Evolutionary conservation across 2,329 filamentous ascomycete species (phyloP).

Genomic region (Penicillium sp.): DNA sequence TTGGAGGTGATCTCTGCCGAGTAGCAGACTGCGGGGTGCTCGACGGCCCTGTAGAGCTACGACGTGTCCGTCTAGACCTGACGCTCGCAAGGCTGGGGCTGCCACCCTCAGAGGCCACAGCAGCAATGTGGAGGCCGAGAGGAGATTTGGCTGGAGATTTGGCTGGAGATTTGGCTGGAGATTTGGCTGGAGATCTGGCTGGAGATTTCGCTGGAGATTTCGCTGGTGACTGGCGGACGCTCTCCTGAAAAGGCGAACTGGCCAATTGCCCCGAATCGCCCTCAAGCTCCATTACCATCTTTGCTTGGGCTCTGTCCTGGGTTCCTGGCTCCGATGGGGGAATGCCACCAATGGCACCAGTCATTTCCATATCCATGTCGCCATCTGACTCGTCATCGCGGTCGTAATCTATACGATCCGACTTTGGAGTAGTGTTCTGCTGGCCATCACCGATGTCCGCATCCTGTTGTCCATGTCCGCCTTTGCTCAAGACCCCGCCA

Average conservation of each 20-base stretch:
- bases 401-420: constrained; percentile 21
- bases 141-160: constrained; percentile 21
- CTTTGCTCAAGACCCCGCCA: constrained; percentile 38
- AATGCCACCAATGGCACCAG: constrained; percentile 48
- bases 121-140: constrained; percentile 32
- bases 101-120: constrained; percentile 47
- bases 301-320: constrained; percentile 48
- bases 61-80: constrained; percentile 42
- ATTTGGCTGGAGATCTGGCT: constrained; percentile 23
- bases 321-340: constrained; percentile 43
- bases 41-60: constrained; percentile 46
- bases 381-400: constrained; percentile 28
- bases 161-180: too few species aligned
- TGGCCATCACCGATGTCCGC: constrained; percentile 13
- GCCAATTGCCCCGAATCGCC: constrained; percentile 46
- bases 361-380: constrained; percentile 58
- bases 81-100: constrained; percentile 56
- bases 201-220: constrained; percentile 21
- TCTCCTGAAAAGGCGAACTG: constrained; percentile 47
- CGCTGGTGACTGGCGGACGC: constrained; percentile 29
- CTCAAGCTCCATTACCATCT: constrained; percentile 58
- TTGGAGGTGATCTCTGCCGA: constrained; percentile 39
- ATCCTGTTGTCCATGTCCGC: constrained; percentile 1
- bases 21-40: constrained; percentile 42
- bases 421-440: constrained; percentile 11